Base-by-base conservation (phyloP, 352 stramenopile species). In the Lagenidium sp. region DNA sequence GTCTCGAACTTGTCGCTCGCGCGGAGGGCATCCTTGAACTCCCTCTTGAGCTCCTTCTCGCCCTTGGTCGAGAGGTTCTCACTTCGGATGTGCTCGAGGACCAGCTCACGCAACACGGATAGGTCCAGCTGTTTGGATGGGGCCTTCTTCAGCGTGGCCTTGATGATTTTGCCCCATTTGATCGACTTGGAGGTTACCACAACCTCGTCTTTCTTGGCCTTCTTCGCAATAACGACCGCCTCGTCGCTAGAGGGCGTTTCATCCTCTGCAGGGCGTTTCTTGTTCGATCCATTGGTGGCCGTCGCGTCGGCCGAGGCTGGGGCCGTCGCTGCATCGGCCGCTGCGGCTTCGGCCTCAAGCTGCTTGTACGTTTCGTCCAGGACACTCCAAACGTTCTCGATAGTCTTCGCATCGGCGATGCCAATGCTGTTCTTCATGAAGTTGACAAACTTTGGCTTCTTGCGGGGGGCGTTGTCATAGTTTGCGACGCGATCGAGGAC, bases 391-490 rank as follows among this genome's bases (percentile, higher is more conserved):
- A 88, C 57, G 13, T 69, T 68, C 23, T 88, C 68, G 16, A 87
- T 63, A 10, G 73, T 60, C 22, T 47, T 32, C 24, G 57, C 43
- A 41, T 84, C 63, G 7, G 53, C 52, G 16, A 87, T 36, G 25
- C 64, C 65, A 30, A 95, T 67, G 52, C 68, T 90, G 60, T 95
- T 96, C 44, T 63, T 69, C 41, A 93, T 69, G 53, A 95, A 97
- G 63, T 97, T 97, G 48, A 85, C 52, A 47, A 97, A 97, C 57
- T 97, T 97, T 56, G 85, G 74, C 52, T 95, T 82, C 59, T 97
- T 96, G 44, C 90, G 81, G 16, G 91, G 91, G 32, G 97, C 84
- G 50, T 97, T 97, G 51, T 84, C 70, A 47, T 94, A 87, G 15
- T 57, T 65, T 0, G 68, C 70, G 41, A 97, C 65, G 36, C 81